Evolutionary conservation across 179 eudicot species (phyloP), one percentile per base, ranked within the genome.

Genomic region (Drosera spatulata): DNA sequence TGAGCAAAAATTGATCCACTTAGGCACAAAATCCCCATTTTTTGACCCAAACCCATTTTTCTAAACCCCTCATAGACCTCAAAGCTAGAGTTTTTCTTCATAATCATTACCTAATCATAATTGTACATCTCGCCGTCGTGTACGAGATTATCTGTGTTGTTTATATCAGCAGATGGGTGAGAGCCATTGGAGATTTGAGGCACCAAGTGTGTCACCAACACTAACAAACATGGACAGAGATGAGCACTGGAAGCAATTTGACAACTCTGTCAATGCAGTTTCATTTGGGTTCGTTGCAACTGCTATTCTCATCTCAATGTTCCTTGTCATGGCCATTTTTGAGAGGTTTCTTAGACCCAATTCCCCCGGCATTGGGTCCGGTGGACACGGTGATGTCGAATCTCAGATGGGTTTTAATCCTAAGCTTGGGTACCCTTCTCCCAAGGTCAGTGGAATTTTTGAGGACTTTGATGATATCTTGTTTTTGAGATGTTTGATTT

Each of bases 231-330:
- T 52, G n/a, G 83, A 75, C 5, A 79, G 80, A 54, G 88, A 79
- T 37, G 77, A 76, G 6, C 78, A 75, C 58, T 80, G 88, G 85
- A 82, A 83, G 43, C 83, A 79, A 65, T 82, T 84, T 65, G 97
- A 85, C 50, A 82, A 78, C 55, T 83, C 97, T 7, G 88, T 91
- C 7, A 80, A 84, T 69, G 95, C 97, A 39, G 85, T 91, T 40
- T 91, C 97, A 14, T 91, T 91, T 78, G 97, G 97, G 60, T 91
- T 91, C 70, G 91, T 91, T 45, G 97, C 97, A 22, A 91, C 97
- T 39, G 97, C 95, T 14, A 72, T 88, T 76, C 81, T 91, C 54
- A 85, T 91, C 38, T 84, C 95, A 1, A 78, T 91, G 97, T 91
- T 91, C 69, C 82, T 91, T 41, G 75, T 85, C 58, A 88, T 91